Percentiles rank a stretch among this genome's conserved stretches.
These are phyloP conservation scores for Tulasnella sp. DNA, from an alignment of 768 basidiomycete genomes.

Conservation along the genomic window DNA sequence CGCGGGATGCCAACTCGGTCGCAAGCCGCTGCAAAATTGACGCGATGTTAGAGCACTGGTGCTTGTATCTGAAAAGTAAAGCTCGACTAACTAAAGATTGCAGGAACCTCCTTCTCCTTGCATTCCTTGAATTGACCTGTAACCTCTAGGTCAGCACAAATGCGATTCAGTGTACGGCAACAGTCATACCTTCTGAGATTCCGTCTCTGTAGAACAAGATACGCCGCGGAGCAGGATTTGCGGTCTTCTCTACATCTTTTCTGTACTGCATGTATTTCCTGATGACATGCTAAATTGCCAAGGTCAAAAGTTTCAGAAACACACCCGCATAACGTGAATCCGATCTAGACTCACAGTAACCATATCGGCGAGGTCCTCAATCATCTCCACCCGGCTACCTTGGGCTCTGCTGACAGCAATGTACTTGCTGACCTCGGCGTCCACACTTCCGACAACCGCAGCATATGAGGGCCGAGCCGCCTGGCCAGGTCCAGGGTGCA, in stretches of 20 bases:
- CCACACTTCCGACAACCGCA: conserved; percentile 76
- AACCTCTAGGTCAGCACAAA: neutral
- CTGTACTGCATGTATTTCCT: conserved; percentile 28
- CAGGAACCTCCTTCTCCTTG: conserved; percentile 43
- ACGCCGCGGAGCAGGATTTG: conserved; percentile 17
- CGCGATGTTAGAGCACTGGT: neutral
- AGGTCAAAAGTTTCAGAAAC: neutral
- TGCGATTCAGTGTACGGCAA: neutral
- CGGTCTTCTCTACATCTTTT: conserved; percentile 24
- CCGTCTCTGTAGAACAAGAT: conserved; percentile 29
- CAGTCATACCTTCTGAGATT: conserved; percentile 26
- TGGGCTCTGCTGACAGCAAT: conserved; percentile 59
- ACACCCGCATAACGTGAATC: neutral
- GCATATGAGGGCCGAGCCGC: conserved; percentile 66
- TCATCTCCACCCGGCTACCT: conserved; percentile 67
- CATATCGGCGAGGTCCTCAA: conserved; percentile 34
- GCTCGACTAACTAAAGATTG: conserved; percentile 49
- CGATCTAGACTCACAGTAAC: neutral
- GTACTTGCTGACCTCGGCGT: conserved; percentile 71
- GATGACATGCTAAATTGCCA: conserved; percentile 17
- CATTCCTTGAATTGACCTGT: conserved; percentile 33
- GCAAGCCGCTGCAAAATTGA: conserved; percentile 54
- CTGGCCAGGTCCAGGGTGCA: conserved; percentile 71
- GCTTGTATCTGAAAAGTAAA: neutral
- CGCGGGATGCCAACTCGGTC: conserved; percentile 49